Conservation (phyloP, 2,329 filamentous ascomycete species). For the Drechslerella dactyloides region DNA sequence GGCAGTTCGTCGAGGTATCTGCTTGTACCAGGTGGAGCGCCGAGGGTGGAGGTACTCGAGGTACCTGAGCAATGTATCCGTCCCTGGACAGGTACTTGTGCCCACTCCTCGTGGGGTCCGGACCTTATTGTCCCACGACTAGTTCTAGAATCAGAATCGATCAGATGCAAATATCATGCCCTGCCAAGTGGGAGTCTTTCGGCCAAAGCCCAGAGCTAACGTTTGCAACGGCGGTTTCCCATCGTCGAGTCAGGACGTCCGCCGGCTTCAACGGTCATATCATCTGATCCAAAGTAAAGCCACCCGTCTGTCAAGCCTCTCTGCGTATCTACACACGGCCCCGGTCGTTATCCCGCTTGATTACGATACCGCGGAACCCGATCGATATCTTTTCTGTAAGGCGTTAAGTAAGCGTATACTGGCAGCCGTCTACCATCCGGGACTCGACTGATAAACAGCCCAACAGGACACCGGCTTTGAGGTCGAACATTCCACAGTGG, state of each 20-base stretch:
- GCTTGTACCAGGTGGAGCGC: too few species aligned
- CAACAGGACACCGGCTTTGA: conserved; percentile 42
- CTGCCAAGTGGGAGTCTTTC: neutral
- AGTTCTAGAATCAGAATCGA: neutral
- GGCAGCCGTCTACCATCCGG: neutral
- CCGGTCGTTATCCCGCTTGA: neutral
- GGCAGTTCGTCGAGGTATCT: too few species aligned
- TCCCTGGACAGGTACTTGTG: too few species aligned
- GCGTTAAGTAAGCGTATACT: neutral
- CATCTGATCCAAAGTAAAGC: conserved; percentile 7
- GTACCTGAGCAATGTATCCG: too few species aligned
- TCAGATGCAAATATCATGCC: neutral
- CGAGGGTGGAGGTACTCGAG: too few species aligned
- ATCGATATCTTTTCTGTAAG: neutral
- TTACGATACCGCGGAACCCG: neutral
- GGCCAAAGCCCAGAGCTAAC: too few species aligned
- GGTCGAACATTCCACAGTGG: conserved; percentile 32
- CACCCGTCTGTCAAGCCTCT: too few species aligned
- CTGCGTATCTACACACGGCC: neutral
- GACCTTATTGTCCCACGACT: too few species aligned
- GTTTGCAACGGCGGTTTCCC: too few species aligned
- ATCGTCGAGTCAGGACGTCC: neutral
- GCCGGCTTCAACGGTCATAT: neutral
- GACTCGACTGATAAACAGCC: neutral
- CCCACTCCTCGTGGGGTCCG: too few species aligned